Base-by-base conservation (phyloP, 352 stramenopile species). In the Saprolegnia parasitica region DNA sequence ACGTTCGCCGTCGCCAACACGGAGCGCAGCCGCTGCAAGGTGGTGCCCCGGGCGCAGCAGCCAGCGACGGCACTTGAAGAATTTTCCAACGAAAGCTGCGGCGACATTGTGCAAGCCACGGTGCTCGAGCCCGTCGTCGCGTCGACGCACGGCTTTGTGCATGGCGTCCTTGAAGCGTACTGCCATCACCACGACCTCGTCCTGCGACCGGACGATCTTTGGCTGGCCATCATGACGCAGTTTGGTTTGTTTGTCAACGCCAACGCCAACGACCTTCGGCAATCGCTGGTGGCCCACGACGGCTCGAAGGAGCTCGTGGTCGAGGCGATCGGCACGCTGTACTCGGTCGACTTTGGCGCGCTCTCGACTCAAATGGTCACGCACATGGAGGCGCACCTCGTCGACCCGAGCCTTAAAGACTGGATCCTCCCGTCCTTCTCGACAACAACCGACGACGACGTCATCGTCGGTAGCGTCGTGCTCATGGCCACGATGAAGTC, bases 41-140 rank as follows among this genome's bases (percentile, higher is more conserved):
- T n/a, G n/a, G 23, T 13, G 11, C 54, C 26, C 3, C 26, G 4
- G 4, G 20, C 26, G 18, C 21, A 45, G n/a, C 94, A 98, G 76
- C 21, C 40, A 20, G 46, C 16, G 6, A 20, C 9, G 21, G 15
- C 29, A 35, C 29, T 40, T 16, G 26, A 47, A 5, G 62, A 68
- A 35, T 68, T 57, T 50, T 24, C 16, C 4, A 18, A 68, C 54
- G 60, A 55, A 57, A 4, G 60, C 18, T 68, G 62, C n/a, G 23
- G 18, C 32, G 46, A 57, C 13, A 35, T 68, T n/a, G 16, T 68
- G 4, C 62, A 68, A 55, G 23, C 62, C 10, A 40, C 62, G 9
- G 18, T 32, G 15, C 20, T 35, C 20, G 40, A 60, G n/a, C 16
- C 35, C 15, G 11, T 37, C 26, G 47, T 29, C 24, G n/a, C 46